Base-by-base conservation (phyloP, 202 grass and related monocot genomes). In the Panicum virgatum region DNA sequence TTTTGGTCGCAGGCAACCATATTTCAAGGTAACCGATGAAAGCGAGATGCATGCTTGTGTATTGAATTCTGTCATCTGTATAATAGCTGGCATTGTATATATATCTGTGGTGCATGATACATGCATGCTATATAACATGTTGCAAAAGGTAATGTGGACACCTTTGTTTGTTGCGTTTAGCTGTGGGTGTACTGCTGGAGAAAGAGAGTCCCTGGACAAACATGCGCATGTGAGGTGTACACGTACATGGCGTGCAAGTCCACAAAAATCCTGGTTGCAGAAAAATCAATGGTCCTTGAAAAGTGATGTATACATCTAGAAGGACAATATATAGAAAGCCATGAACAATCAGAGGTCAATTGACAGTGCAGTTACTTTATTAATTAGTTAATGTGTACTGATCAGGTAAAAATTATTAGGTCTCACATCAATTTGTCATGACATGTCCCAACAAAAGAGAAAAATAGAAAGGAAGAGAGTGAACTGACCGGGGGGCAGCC, bases 41-140 rank as follows among this genome's bases (percentile, higher is more conserved):
- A 87, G 65, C 79, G 56, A 87, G 53, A 87, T 47, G 43, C 73
- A 71, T 46, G 77, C 63, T 19, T 53, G 12, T 37, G 37, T 38
- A 87, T 72, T 83, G 44, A 87, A 72, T 46, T 78, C 25, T 39
- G 61, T 82, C 65, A 34, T 39, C 45, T 29, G 53, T 87, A 66
- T 56, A 39, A 3, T 72, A 87, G 85, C 79, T 65, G 79, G 72
- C 72, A 64, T 56, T 57, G 72, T 67, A 19, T 34, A 20, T 29
- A 11, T 61, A 79, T 65, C 57, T 66, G 66, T 80, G 26, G 53
- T 57, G 62, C n/a, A n/a, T 71, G n/a, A n/a, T 12, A 54, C 48
- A 27, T 47, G 69, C 50, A 23, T 25, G 37, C 9, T 48, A 78
- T 47, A 64, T 7, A 53, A 53, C 16, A 39, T 70, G 30, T 51